Evolutionary conservation across 163 green algal species (phyloP), one percentile per base, ranked within the genome.

Genomic region (Trebouxia gelatinosa): DNA sequence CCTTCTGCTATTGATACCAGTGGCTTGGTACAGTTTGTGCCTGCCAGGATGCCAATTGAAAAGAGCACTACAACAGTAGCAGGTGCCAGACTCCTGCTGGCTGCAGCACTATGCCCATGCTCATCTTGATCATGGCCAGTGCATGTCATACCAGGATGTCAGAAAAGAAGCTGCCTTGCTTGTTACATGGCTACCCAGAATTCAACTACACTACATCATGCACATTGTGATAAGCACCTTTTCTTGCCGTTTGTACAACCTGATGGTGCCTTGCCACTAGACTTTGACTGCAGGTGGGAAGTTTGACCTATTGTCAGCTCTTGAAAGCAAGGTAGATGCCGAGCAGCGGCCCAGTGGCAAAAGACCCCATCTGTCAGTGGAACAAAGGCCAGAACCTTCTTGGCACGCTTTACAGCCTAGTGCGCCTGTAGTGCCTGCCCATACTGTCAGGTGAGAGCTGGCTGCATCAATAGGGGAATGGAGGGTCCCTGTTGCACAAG

Each of bases 1-100:
- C 34, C 77, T 29, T 37, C 77, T 51, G 77, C 77, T 0, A 57
- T 77, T 26, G 67, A 82, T 29, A 72, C 61, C 40, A 82, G 66
- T 40, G 77, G 77, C 39, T 38, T 82, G 31, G 48, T 62, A 39
- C 54, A 65, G 43, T n/a, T 64, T 28, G n/a, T 35, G n/a, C 13
- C 54, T 2, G 40, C 40, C 77, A 59, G 46, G 1, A 19, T 21
- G 11, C 9, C n/a, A 31, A 9, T n/a, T 48, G 35, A 17, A 17
- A 74, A 35, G 38, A 23, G 13, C 11, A 28, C 37, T 35, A 21
- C 75, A 39, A 6, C 26, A 35, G 26, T 50, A 26, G 32, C 59
- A 66, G 59, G 64, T 72, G 35, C 38, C 21, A 21, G 64, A 17
- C 29, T 21, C 28, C 5, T 70, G 61, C 61, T 46, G 61, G 61